phyloP scores from a whole-genome alignment of 2,329 filamentous ascomycete species.

The Sporothrix mexicana region DNA sequence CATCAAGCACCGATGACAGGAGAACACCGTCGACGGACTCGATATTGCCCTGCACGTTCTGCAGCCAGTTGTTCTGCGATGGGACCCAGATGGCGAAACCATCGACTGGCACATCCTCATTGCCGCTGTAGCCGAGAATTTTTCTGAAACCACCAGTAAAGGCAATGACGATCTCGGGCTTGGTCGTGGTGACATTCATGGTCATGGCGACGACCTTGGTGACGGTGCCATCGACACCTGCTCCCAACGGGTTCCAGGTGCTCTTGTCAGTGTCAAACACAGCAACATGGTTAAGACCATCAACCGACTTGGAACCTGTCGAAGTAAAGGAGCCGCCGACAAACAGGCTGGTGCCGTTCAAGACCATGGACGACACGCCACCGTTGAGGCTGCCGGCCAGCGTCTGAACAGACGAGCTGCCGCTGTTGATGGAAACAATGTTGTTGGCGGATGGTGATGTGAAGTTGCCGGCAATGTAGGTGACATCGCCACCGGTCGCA shows the following conservation, averaged over 20 bases:
- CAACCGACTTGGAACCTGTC: constrained; percentile 64
- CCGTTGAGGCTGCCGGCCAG: constrained; percentile 79
- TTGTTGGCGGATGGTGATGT: constrained; percentile 71
- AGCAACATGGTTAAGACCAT: constrained; percentile 77
- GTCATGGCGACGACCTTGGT: constrained; percentile 74
- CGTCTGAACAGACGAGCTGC: constrained; percentile 65
- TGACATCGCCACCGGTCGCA: constrained; percentile 65
- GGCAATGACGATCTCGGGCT: constrained; percentile 74
- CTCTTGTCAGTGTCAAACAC: constrained; percentile 72
- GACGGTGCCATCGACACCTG: constrained; percentile 83
- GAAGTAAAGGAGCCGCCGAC: constrained; percentile 85
- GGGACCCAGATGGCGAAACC: constrained; percentile 94
- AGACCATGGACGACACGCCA: constrained; percentile 73
- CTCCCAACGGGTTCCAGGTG: constrained; percentile 79
- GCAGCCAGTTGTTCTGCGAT: constrained; percentile 83
- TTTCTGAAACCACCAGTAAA: constrained; percentile 80
- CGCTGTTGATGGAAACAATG: constrained; percentile 73
- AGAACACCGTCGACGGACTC: constrained; percentile 75
- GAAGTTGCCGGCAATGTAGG: constrained; percentile 87
- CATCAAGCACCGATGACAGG: constrained; percentile 68
- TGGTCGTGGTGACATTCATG: constrained; percentile 74
- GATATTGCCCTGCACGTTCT: constrained; percentile 71
- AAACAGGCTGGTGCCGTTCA: constrained; percentile 71
- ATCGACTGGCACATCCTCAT: constrained; percentile 64
- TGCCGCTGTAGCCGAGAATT: constrained; percentile 70